These are phyloP conservation scores for Colletotrichum somersetense DNA, from an alignment of 2,329 filamentous ascomycete species.

Conservation along the genomic window DNA sequence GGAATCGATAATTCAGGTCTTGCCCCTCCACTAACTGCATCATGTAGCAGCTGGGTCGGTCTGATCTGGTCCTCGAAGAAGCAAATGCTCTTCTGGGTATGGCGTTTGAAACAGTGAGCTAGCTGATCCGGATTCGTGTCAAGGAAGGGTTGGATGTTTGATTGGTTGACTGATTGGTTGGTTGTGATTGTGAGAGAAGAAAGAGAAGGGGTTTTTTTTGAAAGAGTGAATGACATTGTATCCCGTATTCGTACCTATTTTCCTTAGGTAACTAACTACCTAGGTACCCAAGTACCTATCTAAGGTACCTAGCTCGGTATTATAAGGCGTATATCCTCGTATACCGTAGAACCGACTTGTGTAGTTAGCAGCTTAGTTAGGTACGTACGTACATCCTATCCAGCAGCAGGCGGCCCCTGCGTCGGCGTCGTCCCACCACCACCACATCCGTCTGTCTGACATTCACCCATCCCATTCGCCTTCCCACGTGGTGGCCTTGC, in stretches of 20 bases:
- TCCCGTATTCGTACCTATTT: too few species aligned
- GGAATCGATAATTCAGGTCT: conserved; percentile 31
- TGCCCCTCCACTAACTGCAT: conserved; percentile 14
- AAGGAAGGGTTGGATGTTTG: neutral
- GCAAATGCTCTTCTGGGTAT: neutral
- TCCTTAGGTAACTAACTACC: neutral
- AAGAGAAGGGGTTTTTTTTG: neutral
- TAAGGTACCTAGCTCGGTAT: too few species aligned
- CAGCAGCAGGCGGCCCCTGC: neutral
- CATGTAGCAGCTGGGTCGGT: conserved; percentile 2
- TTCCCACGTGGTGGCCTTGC: conserved; percentile 28
- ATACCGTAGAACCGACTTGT: too few species aligned
- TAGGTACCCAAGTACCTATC: too few species aligned
- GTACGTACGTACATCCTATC: neutral
- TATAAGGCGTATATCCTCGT: too few species aligned
- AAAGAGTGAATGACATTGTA: neutral
- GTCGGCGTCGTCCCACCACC: neutral
- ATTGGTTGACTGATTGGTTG: neutral
- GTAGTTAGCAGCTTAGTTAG: neutral
- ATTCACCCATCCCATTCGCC: neutral
- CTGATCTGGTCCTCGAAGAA: neutral
- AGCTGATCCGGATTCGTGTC: neutral
- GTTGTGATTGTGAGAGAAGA: neutral
- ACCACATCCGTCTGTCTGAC: neutral
- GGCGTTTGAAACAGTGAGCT: neutral